Conservation (phyloP, 176 grass and related monocot species). For the Aegilops longissima region DNA sequence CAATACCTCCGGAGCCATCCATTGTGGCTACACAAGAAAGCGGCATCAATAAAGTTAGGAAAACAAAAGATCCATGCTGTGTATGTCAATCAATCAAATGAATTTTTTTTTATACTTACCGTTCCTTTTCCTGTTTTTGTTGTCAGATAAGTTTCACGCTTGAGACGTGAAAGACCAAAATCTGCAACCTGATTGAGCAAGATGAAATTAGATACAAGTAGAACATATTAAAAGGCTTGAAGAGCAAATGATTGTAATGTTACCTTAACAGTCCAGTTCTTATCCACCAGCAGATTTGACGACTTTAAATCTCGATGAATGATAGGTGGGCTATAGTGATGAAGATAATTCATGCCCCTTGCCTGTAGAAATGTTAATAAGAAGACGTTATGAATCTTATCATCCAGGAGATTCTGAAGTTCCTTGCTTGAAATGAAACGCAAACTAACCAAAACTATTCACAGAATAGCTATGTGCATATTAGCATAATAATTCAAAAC, state of each 20-base stretch:
- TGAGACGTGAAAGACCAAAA: slow-evolving; percentile 98
- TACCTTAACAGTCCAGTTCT: slow-evolving; percentile 99
- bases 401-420: not conserved
- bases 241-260: slow-evolving; percentile 25
- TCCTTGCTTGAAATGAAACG: slow-evolving; percentile 28
- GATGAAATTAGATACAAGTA: slow-evolving; percentile 26
- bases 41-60: slow-evolving; percentile 29
- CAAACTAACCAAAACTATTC: slow-evolving; percentile 2
- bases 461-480: slow-evolving; percentile 4
- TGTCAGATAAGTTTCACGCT: slow-evolving; percentile 87
- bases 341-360: slow-evolving; percentile 99
- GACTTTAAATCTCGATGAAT: slow-evolving; percentile 99
- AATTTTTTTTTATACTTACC: slow-evolving; percentile 47
- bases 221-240: not conserved
- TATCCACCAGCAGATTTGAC: slow-evolving; percentile 97
- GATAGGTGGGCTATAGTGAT: slow-evolving; percentile 84
- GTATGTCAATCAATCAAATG: slow-evolving; percentile 4
- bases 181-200: slow-evolving; percentile 73
- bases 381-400: not conserved
- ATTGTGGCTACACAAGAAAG: slow-evolving; percentile 67
- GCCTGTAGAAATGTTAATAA: slow-evolving; percentile 48
- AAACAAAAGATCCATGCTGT: not conserved
- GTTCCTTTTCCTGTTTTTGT: slow-evolving; percentile 97
- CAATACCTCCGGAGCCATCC: slow-evolving; percentile 99
- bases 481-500: not conserved